Percentiles rank a stretch among this genome's conserved stretches.
Evolutionary conservation across 306 rosid genomes (phyloP).

Genomic region (Abrus pulchellus): DNA sequence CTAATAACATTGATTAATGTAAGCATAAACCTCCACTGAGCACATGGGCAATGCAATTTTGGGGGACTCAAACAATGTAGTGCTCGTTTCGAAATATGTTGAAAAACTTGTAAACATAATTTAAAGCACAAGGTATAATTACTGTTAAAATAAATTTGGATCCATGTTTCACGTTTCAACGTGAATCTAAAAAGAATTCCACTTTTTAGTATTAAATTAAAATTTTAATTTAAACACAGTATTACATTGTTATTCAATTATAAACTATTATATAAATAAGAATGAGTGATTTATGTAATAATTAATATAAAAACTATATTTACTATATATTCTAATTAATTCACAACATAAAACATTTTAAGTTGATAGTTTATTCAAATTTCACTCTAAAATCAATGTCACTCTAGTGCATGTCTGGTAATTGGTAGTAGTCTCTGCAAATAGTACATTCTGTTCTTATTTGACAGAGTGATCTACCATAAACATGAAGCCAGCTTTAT

Average conservation of each 20-base stretch:
- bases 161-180: constrained; percentile 12
- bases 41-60: constrained; percentile 50
- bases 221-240: no score
- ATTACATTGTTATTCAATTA: no score
- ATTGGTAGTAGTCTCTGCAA: constrained; percentile 3
- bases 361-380: not conserved
- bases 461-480: constrained; percentile 9
- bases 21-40: constrained; percentile 33
- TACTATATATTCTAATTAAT: no score
- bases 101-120: constrained; percentile 7
- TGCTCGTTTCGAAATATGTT: constrained; percentile 27
- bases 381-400: constrained; percentile 11
- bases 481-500: constrained; percentile 20
- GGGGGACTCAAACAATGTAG: constrained; percentile 32
- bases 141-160: no score
- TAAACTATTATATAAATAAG: no score
- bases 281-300: no score
- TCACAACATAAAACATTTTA: no score
- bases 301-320: no score
- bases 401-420: constrained; percentile 23
- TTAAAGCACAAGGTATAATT: no score
- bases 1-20: constrained; percentile 30
- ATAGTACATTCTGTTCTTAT: constrained; percentile 25
- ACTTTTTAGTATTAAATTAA: no score
- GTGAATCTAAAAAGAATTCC: no score